Percentiles rank a stretch among this genome's conserved stretches.
phyloP scores from a whole-genome alignment of 208 protist species.

The Wallacemonas rigidus region DNA sequence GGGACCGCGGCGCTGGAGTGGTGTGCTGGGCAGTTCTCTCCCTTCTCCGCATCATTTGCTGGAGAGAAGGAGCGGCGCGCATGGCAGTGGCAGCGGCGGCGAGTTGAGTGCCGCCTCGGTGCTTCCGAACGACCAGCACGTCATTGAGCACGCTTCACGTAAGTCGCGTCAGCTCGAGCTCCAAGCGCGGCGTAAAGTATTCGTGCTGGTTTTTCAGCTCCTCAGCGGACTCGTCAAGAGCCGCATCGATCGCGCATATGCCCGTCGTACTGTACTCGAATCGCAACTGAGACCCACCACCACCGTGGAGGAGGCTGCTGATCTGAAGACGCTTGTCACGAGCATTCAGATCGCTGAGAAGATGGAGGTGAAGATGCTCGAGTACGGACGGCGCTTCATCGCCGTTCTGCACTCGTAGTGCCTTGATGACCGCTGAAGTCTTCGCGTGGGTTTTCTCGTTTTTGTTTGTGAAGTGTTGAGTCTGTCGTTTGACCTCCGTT shows the following conservation, averaged over 20 bases:
- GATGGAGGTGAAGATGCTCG: constrained; percentile 17
- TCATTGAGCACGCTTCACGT: constrained; percentile 7
- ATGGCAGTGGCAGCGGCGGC: constrained; percentile 2
- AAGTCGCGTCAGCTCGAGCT: constrained; percentile 10
- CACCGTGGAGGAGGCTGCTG: neutral
- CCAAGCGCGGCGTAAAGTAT: constrained; percentile 5
- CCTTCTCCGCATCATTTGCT: neutral
- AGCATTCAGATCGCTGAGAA: constrained; percentile 4
- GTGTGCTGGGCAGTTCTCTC: neutral
- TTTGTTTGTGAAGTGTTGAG: too few species aligned
- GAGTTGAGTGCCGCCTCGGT: neutral
- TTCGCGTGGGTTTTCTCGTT: too few species aligned
- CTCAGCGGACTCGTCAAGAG: constrained; percentile 3
- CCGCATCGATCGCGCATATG: neutral
- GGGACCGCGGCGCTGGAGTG: constrained; percentile 21
- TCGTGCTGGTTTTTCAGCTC: constrained; percentile 18
- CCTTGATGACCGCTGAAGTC: neutral
- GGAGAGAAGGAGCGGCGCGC: neutral
- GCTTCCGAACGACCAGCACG: too few species aligned
- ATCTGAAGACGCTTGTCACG: neutral
- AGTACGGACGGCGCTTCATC: constrained; percentile 17
- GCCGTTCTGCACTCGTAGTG: constrained; percentile 7
- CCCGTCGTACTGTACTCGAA: neutral
- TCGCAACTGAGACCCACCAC: neutral
- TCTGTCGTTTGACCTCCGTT: too few species aligned